A percentile compares a stretch with the other conserved stretches of the same genome.
These are phyloP conservation scores for Curvularia lunata DNA, from an alignment of 2,329 filamentous ascomycete species.

Conservation along the genomic window DNA sequence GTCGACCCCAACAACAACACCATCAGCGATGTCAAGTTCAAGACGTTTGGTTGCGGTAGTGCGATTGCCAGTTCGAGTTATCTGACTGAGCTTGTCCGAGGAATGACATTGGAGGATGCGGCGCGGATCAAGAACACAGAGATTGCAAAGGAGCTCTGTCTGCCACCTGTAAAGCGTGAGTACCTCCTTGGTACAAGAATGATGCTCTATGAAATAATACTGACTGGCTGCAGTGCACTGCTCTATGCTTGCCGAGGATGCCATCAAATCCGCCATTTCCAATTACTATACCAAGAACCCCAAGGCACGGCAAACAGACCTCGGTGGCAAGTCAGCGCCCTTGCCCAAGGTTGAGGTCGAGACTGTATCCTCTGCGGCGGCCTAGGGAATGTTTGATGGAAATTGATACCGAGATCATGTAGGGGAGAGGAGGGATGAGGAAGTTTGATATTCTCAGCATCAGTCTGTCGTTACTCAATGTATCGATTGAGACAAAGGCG, in stretches of 20 bases:
- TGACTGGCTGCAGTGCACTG: constrained; percentile 72
- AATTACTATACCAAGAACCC: constrained; percentile 94
- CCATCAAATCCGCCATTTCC: constrained; percentile 88
- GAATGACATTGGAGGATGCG: constrained; percentile 96
- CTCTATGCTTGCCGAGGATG: constrained; percentile 90
- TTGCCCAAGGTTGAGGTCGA: constrained; percentile 71
- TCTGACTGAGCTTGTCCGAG: constrained; percentile 89
- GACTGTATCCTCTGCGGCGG: constrained; percentile 54
- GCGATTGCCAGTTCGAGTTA: constrained; percentile 96
- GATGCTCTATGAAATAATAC: background rate
- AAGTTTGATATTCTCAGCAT: constrained; percentile 5
- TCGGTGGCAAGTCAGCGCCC: constrained; percentile 74
- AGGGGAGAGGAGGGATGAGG: background rate
- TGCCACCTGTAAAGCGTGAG: constrained; percentile 86
- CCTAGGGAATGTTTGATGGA: constrained; percentile 32
- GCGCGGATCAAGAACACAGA: constrained; percentile 94
- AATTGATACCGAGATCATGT: constrained; percentile 30
- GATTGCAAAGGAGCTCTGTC: constrained; percentile 93
- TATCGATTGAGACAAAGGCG: constrained; percentile 16
- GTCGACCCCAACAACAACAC: constrained; percentile 87
- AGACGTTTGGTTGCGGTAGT: constrained; percentile 93
- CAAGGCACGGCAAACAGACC: constrained; percentile 72
- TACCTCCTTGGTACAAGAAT: constrained; percentile 30
- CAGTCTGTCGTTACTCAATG: constrained; percentile 18
- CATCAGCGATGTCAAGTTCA: constrained; percentile 95